These are phyloP conservation scores for Malassezia psittaci DNA, from an alignment of 1,284 basidiomycete species.

Conservation along the genomic window DNA sequence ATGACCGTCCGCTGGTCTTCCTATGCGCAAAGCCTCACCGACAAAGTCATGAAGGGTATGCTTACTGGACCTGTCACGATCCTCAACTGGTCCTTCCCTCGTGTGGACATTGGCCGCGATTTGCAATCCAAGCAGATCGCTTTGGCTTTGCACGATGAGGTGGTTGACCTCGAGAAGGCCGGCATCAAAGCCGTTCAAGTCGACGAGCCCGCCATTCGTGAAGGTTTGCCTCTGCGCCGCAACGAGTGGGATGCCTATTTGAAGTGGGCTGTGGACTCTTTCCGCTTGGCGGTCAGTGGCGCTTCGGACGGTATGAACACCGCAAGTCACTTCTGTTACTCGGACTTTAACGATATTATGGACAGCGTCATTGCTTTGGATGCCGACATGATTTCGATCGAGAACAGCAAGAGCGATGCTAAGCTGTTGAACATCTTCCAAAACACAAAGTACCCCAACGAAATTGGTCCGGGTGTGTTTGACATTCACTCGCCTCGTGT, in stretches of 20 bases:
- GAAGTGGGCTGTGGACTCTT: conserved; percentile 47
- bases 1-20: conserved; percentile 97
- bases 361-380: conserved; percentile 92
- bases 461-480: conserved; percentile 85
- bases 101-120: conserved; percentile 92
- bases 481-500: conserved; percentile 99
- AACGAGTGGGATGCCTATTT: conserved; percentile 44
- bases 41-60: conserved; percentile 99
- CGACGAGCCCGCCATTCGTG: conserved; percentile 98
- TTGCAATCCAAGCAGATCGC: conserved; percentile 97
- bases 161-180: conserved; percentile 90
- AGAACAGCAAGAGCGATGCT: conserved; percentile 55
- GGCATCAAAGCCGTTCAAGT: conserved; percentile 98
- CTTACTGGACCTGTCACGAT: conserved; percentile 65
- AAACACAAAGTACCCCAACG: conserved; percentile 88
- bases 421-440: conserved; percentile 94
- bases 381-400: conserved; percentile 98
- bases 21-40: conserved; percentile 89
- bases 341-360: conserved; percentile 89
- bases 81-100: conserved; percentile 99
- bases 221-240: conserved; percentile 57
- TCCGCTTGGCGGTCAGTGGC: conserved; percentile 43
- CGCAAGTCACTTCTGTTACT: conserved; percentile 48
- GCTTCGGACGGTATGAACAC: conserved; percentile 44
- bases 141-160: conserved; percentile 94